phyloP scores from a whole-genome alignment of 1,284 basidiomycete species.

The Lentinula novae-zelandiae region DNA sequence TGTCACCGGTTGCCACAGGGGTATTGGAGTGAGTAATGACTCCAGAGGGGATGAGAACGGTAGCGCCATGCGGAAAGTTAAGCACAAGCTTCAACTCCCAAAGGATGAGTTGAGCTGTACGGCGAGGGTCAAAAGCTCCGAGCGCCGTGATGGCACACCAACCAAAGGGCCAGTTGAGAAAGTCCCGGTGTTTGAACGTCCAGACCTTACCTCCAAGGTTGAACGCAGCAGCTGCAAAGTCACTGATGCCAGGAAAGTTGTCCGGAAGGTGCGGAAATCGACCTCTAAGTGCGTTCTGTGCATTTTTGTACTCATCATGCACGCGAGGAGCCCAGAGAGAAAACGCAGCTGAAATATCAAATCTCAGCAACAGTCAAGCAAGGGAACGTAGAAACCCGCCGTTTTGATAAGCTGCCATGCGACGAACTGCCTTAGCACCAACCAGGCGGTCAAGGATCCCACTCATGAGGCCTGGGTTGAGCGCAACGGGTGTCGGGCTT shows the following conservation, averaged over 20 bases:
- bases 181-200: conserved; percentile 5
- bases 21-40: no score
- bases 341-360: no score
- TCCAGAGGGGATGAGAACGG: no score
- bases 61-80: no score
- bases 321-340: not conserved
- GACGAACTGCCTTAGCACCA: not conserved
- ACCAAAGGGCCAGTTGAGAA: not conserved
- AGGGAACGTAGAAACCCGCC: no score
- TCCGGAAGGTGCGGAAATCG: not conserved
- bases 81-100: no score
- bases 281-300: not conserved
- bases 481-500: not conserved
- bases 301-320: not conserved
- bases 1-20: no score
- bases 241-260: not conserved
- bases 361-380: no score
- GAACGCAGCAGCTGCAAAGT: not conserved
- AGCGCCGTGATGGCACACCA: conserved; percentile 5
- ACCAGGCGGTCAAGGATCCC: not conserved
- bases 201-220: conserved; percentile 5
- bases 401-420: not conserved
- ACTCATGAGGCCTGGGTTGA: not conserved
- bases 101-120: no score
- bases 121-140: not conserved